Conservation (phyloP, 805 yeast genomes). For the baker's yeast (Saccharomyces cerevisiae) region DNA sequence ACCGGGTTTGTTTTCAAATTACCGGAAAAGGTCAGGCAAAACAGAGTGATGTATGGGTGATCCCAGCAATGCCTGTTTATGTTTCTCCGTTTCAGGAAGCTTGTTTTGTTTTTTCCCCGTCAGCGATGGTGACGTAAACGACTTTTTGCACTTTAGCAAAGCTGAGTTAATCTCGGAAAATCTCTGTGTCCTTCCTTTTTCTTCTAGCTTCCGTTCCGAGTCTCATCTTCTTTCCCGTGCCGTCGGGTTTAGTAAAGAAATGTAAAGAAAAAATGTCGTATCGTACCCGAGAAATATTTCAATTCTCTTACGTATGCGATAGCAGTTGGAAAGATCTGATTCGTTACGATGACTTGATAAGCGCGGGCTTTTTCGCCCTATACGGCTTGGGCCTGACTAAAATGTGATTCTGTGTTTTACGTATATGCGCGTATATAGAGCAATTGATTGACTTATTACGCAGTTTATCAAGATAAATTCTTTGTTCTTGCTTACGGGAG, state of each 20-base stretch:
- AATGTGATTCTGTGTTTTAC: neutral
- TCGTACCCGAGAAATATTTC: neutral
- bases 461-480: neutral
- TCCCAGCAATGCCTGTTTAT: neutral
- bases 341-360: neutral
- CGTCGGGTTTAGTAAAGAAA: neutral
- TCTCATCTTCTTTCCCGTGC: neutral
- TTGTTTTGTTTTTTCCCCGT: neutral
- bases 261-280: neutral
- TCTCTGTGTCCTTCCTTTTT: neutral
- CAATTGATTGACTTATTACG: neutral
- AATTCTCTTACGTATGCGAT: neutral
- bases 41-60: neutral
- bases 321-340: neutral
- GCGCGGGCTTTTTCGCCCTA: neutral
- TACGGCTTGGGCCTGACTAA: neutral
- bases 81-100: neutral
- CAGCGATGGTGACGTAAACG: neutral
- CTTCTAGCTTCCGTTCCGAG: neutral
- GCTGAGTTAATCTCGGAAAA: neutral
- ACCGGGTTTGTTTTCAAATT: neutral
- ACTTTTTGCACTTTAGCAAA: neutral
- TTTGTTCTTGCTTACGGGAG: neutral
- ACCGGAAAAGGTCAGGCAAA: neutral
- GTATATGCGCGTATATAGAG: neutral